Base-by-base conservation (phyloP, 371 early-diverging fungal genomes). In the Rhizopus arrhizus region DNA sequence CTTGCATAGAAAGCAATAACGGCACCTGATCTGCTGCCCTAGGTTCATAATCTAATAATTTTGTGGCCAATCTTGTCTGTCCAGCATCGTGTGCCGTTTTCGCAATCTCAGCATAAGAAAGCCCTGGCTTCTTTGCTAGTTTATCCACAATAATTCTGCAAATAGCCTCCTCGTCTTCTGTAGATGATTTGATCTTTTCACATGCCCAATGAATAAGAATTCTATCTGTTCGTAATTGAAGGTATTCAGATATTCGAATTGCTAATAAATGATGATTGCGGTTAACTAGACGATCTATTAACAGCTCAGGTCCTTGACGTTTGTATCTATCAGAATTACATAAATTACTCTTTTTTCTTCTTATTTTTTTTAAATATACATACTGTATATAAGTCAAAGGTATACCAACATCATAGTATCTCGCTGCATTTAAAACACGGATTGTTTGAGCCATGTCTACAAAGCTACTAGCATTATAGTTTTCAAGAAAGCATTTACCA, bases 121-220 rank as follows among this genome's bases (percentile, higher is more conserved):
- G 62, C 3, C 91, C 90, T 4, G 89, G 84, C 40, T 85, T 83
- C 29, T 86, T 81, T 2, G 83, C 69, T 0, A 97, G 77, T 53
- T 93, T 93, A 8, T 89, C 88, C 1, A 91, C 84, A 38, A 98
- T 89, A 31, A 87, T 74, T 12, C 88, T 82, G 59, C 88, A 91
- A 12, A 95, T 78, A 2, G 89, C 80, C 16, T 94, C 94, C 53
- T 97, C 96, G 62, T 94, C 94, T 29, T 93, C 91, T 0, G 83
- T 85, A 0, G 94, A 89, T 0, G 83, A 73, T 66, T 91, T 93
- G 61, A 97, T 91, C 87, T 97, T 96, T 62, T 91, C 85, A 60
- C 95, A 94, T 0, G 97, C 99, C 99, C 99, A 98, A 66, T 96
- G 93, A 32, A 95, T 89, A 16, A 95, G 69, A 31, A 96, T 91